These are phyloP conservation scores for Extremus antarcticus DNA, from an alignment of 495 filamentous ascomycete species.

Conservation along the genomic window DNA sequence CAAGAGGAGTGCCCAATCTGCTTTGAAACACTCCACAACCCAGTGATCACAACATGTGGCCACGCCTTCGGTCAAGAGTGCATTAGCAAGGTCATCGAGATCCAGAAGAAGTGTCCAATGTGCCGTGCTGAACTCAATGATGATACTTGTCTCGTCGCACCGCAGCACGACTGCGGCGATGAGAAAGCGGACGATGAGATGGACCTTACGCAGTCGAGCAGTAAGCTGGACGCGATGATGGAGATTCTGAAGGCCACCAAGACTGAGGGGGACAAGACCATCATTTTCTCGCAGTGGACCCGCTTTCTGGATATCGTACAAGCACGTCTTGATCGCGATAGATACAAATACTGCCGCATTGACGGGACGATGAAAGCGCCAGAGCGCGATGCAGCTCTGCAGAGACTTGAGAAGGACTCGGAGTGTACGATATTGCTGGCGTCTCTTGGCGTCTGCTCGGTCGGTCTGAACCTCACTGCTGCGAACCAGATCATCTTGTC, in stretches of 20 bases:
- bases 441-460: constrained; percentile 68
- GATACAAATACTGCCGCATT: constrained; percentile 60
- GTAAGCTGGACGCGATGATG: constrained; percentile 75
- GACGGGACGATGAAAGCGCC: constrained; percentile 68
- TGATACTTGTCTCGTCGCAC: constrained; percentile 47
- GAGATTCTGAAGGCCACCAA: constrained; percentile 63
- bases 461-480: constrained; percentile 80
- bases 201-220: constrained; percentile 58
- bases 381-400: constrained; percentile 59
- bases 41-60: constrained; percentile 81
- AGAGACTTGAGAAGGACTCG: constrained; percentile 54
- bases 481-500: constrained; percentile 78
- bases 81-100: constrained; percentile 67
- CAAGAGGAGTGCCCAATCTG: constrained; percentile 81
- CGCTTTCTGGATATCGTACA: constrained; percentile 74
- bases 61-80: constrained; percentile 70
- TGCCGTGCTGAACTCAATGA: constrained; percentile 64
- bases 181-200: constrained; percentile 37
- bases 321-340: constrained; percentile 49
- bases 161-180: constrained; percentile 39
- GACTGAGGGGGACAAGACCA: constrained; percentile 57
- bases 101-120: constrained; percentile 77
- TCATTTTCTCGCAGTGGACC: constrained; percentile 93
- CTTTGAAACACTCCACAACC: constrained; percentile 59
- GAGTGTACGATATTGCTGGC: constrained; percentile 71